Percentiles rank a stretch among this genome's conserved stretches.
Conservation (phyloP, 257 asterid genomes). For the Capsicum rhomboideum region DNA sequence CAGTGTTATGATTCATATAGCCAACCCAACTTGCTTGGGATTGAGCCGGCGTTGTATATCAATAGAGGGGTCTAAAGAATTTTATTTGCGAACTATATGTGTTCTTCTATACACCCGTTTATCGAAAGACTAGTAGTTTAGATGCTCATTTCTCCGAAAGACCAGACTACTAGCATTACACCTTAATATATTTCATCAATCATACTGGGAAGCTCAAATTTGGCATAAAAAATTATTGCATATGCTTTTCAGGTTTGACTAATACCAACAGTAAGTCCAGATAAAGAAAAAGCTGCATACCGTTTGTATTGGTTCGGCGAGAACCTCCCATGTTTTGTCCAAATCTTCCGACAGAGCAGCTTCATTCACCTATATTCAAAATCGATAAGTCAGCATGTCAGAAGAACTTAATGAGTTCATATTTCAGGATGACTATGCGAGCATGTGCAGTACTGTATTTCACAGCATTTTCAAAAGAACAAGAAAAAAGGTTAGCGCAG, state of each 20-base stretch:
- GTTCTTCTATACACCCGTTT: not conserved
- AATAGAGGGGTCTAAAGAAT: not conserved
- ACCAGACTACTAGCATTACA: not conserved
- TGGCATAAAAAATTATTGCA: not conserved
- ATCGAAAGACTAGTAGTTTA: not conserved
- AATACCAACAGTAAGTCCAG: not conserved
- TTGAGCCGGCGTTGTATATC: not conserved
- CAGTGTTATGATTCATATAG: not conserved
- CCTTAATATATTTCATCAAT: not conserved
- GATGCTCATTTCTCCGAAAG: not conserved
- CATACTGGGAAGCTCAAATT: not conserved
- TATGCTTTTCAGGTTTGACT: not conserved
- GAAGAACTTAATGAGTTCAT: not conserved
- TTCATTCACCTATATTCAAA: constrained; percentile 56
- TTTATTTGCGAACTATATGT: not conserved
- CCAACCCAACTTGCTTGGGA: not conserved
- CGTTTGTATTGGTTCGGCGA: constrained; percentile 97
- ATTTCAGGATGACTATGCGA: not conserved
- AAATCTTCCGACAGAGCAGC: constrained; percentile 54
- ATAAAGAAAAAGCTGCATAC: constrained; percentile 30
- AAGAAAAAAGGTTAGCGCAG: not conserved
- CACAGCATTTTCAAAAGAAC: not conserved
- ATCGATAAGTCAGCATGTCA: not conserved
- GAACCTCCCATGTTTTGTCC: constrained; percentile 81
- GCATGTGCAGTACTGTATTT: not conserved